Conservation (phyloP, 345 rosid genomes). For the Euphorbia pulcherrima region DNA sequence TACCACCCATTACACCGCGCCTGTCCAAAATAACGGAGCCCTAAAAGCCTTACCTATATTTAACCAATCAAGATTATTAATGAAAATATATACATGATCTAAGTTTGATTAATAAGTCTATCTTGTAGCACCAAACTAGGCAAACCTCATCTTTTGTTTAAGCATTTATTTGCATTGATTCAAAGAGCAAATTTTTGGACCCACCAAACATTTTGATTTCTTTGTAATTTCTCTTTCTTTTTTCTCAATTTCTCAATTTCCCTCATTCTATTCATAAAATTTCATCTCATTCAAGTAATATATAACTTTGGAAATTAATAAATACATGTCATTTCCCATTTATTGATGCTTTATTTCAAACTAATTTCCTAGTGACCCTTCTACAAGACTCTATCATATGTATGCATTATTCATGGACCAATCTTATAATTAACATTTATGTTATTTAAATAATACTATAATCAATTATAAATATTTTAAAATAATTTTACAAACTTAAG, state of each 20-base stretch:
- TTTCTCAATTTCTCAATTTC: neutral
- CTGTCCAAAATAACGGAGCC: too few species aligned
- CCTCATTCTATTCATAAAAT: neutral
- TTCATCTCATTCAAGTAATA: neutral
- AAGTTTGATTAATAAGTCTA: too few species aligned
- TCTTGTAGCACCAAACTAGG: too few species aligned
- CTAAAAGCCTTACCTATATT: too few species aligned
- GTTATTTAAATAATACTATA: too few species aligned
- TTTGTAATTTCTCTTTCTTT: neutral
- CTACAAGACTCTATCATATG: neutral
- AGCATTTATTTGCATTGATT: neutral
- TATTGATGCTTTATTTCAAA: neutral
- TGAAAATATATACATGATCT: too few species aligned
- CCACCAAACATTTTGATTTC: neutral
- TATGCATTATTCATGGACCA: too few species aligned
- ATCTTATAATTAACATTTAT: too few species aligned
- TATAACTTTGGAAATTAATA: neutral
- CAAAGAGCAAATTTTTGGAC: neutral
- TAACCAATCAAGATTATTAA: too few species aligned
- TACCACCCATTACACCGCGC: too few species aligned
- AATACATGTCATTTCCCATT: neutral
- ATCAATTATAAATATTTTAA: too few species aligned
- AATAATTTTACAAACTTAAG: too few species aligned
- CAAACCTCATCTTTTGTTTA: neutral
- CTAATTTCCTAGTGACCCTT: neutral